phyloP scores from a whole-genome alignment of 1,284 basidiomycete genomes.

The Heterobasidion annosum region DNA sequence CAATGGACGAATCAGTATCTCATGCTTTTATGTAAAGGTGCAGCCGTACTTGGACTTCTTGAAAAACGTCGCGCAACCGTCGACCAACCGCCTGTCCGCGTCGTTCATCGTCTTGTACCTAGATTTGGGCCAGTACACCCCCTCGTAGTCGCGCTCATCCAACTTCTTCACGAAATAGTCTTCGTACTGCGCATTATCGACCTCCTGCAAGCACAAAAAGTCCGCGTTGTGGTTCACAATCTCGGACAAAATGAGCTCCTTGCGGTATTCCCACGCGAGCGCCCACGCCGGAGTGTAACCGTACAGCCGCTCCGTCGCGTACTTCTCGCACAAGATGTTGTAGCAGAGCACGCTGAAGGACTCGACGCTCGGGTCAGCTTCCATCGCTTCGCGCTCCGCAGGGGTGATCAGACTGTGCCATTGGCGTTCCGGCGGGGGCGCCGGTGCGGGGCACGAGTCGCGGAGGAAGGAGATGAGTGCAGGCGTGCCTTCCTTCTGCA shows the following conservation, averaged over 20 bases:
- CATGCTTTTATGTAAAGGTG: background rate
- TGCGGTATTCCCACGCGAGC: constrained; percentile 90
- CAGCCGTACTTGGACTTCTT: constrained; percentile 75
- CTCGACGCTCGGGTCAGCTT: constrained; percentile 51
- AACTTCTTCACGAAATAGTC: constrained; percentile 86
- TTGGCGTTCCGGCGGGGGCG: constrained; percentile 75
- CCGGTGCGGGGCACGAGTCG: constrained; percentile 78
- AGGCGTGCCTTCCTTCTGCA: constrained; percentile 90
- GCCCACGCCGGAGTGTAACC: constrained; percentile 98
- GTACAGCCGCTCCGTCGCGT: constrained; percentile 86
- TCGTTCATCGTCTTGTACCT: constrained; percentile 92
- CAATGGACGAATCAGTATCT: constrained; percentile 4
- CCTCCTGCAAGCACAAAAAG: constrained; percentile 92
- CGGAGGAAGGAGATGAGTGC: constrained; percentile 85
- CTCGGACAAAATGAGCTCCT: constrained; percentile 85
- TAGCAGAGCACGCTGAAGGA: constrained; percentile 83
- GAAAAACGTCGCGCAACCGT: constrained; percentile 97
- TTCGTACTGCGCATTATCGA: constrained; percentile 90
- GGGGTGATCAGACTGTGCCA: constrained; percentile 76
- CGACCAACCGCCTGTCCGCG: constrained; percentile 80
- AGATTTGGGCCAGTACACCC: constrained; percentile 91
- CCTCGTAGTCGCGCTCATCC: constrained; percentile 78
- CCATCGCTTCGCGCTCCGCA: constrained; percentile 51
- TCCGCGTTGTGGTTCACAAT: constrained; percentile 81
- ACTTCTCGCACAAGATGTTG: constrained; percentile 93